These are phyloP conservation scores for Saccharomyces jurei DNA, from an alignment of 805 yeast genomes.

Conservation along the genomic window DNA sequence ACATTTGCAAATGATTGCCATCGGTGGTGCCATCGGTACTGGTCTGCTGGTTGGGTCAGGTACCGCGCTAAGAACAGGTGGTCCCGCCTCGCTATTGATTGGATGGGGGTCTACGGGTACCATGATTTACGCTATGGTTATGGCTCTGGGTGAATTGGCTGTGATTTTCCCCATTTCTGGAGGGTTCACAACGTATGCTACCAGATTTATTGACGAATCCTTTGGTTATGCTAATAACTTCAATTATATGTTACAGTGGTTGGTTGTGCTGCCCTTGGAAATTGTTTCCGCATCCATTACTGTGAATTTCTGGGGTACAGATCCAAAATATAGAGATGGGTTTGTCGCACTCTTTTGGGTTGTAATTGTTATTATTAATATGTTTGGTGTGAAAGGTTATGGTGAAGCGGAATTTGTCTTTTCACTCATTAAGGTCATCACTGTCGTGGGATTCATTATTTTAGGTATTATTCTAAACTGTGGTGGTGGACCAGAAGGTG, in stretches of 20 bases:
- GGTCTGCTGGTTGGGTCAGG: conserved; percentile 74
- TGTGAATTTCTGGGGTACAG: conserved; percentile 42
- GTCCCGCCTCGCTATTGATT: conserved; percentile 55
- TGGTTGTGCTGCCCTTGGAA: conserved; percentile 44
- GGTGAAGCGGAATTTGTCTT: conserved; percentile 49
- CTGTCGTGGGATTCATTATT: conserved; percentile 42
- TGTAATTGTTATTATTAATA: conserved; percentile 39
- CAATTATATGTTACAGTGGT: conserved; percentile 48
- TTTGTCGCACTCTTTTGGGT: conserved; percentile 43
- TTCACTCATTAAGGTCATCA: conserved; percentile 40
- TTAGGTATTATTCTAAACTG: conserved; percentile 41
- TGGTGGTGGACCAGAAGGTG: conserved; percentile 47
- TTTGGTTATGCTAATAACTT: conserved; percentile 58
- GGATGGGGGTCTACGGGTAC: conserved; percentile 49
- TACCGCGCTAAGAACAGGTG: conserved; percentile 50
- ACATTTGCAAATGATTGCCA: conserved; percentile 57
- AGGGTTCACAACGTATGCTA: conserved; percentile 53
- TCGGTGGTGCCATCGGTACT: conserved; percentile 68
- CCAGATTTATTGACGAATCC: conserved; percentile 51
- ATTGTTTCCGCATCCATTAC: conserved; percentile 48
- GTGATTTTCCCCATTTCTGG: conserved; percentile 58
- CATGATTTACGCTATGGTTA: conserved; percentile 51
- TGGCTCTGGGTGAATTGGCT: conserved; percentile 54
- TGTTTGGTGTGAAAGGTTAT: conserved; percentile 48
- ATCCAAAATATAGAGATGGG: conserved; percentile 40